Evolutionary conservation across 2,329 filamentous ascomycete genomes (phyloP).

Genomic region (Colletotrichum trifolii): DNA sequence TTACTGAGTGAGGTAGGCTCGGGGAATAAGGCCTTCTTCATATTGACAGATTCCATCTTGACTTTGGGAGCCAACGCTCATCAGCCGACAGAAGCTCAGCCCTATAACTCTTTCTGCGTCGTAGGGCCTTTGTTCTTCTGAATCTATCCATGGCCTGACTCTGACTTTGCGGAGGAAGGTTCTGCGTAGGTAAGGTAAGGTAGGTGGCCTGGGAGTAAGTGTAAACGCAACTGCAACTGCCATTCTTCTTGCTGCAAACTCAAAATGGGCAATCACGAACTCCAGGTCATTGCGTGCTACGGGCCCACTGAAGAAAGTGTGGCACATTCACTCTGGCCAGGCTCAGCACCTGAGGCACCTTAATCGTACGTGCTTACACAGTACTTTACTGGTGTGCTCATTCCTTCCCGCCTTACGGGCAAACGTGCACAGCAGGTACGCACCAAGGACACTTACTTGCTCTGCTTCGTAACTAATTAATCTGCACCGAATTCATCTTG

Average conservation of each 20-base stretch:
- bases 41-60: too few species aligned
- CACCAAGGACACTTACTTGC: background rate
- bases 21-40: too few species aligned
- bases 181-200: background rate
- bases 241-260: background rate
- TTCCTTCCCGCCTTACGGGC: background rate
- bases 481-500: too few species aligned
- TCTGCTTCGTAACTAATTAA: too few species aligned
- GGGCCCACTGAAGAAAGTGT: conserved; percentile 29
- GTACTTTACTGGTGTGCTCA: background rate
- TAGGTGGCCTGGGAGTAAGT: too few species aligned
- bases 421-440: conserved; percentile 5
- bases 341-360: background rate
- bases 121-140: too few species aligned
- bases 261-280: conserved; percentile 1
- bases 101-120: too few species aligned
- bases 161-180: too few species aligned
- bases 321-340: background rate
- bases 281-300: background rate
- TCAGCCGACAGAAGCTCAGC: too few species aligned
- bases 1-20: too few species aligned
- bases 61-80: too few species aligned
- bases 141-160: too few species aligned
- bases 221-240: background rate
- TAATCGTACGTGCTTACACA: background rate